These are phyloP conservation scores for Penicillium sp. DNA, from an alignment of 2,329 filamentous ascomycete species.

Conservation along the genomic window DNA sequence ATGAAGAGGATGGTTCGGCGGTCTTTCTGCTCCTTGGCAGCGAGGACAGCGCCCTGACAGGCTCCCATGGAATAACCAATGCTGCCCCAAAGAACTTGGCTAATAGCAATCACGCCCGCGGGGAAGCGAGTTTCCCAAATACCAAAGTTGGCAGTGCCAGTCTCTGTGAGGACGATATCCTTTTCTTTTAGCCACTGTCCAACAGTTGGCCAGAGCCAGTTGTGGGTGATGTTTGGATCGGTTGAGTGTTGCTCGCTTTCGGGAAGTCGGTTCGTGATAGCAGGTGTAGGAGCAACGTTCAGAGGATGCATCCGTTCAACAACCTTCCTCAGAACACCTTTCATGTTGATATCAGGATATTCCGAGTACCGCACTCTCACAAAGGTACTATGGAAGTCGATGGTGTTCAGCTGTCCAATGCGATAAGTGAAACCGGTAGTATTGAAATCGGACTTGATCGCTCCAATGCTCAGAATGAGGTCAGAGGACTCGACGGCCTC, in stretches of 20 bases:
- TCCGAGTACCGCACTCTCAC: constrained; percentile 74
- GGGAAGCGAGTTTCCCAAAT: constrained; percentile 85
- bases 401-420: constrained; percentile 73
- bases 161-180: constrained; percentile 82
- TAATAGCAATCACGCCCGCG: constrained; percentile 71
- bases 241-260: constrained; percentile 31
- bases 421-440: constrained; percentile 76
- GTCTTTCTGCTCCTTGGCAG: constrained; percentile 64
- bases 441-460: constrained; percentile 48
- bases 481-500: constrained; percentile 43
- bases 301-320: constrained; percentile 58
- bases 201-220: constrained; percentile 70
- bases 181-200: constrained; percentile 68
- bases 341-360: constrained; percentile 76
- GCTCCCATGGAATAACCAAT: constrained; percentile 66
- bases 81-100: constrained; percentile 70
- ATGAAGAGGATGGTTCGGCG: constrained; percentile 76
- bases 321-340: constrained; percentile 72
- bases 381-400: constrained; percentile 77
- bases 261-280: constrained; percentile 55
- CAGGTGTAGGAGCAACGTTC: constrained; percentile 52
- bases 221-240: constrained; percentile 48
- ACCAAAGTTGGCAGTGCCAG: constrained; percentile 83
- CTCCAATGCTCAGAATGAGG: constrained; percentile 44
- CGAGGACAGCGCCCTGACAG: constrained; percentile 68